Base-by-base conservation (phyloP, 768 basidiomycete genomes). In the Pleurotus platypus region DNA sequence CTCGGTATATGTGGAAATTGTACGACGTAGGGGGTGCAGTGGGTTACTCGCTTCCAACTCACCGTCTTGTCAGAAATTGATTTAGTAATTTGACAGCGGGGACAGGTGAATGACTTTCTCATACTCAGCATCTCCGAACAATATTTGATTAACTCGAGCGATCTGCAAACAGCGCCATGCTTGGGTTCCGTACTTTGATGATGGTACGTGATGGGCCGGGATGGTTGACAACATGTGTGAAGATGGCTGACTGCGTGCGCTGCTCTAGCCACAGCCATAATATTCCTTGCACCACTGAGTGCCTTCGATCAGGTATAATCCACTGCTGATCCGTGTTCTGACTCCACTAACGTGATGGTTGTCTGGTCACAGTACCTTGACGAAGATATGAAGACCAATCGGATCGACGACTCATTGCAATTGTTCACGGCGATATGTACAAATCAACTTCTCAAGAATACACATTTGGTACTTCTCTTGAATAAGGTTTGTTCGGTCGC, bases 11-110 rank as follows among this genome's bases (percentile, higher is more conserved):
- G 54, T 92, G 90, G 90, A 81, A 84, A 57, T 74, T 92, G 56
- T 93, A 87, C 66, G 91, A 93, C 67, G 90, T 93, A 38, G 90
- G 90, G 40, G 91, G 91, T 46, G 87, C 88, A 51, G 87, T 91
- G 66, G 67, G 87, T 77, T 46, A 46, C 49, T 43, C 55, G 61
- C 51, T 15, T 16, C 24, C 30, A 49, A 30, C 54, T 57, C 46
- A 24, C 38, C 39, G 27, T 61, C 45, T 57, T 35, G 1, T 54
- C 24, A 57, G 9, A 35, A 35, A 35, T 39, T 39, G 39, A 42
- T 54, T 20, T 43, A 7, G 46, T 43, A 47, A 54, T 53, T 15
- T 61, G 60, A 9, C 66, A 87, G 85, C 78, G 84, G 49, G 83
- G 84, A 26, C 84, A 86, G 78, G 85, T 78, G 70, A 69, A 78